Conservation (phyloP, 176 grass and related monocot species). For the Avena atlantica region DNA sequence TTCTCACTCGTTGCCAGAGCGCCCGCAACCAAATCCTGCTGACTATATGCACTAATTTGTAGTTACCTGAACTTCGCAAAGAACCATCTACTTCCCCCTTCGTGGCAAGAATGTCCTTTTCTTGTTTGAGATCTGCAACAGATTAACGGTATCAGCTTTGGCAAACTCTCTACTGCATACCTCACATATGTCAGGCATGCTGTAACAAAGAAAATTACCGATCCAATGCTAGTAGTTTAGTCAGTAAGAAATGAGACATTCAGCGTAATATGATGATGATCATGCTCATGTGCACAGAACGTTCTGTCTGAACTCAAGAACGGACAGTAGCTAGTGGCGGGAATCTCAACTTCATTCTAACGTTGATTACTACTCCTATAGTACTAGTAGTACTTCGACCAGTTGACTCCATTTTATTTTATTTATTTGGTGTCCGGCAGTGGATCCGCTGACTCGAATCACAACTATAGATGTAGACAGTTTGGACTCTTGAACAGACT, state of each 20-base stretch:
- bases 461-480: background rate
- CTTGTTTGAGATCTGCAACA: conserved; percentile 25
- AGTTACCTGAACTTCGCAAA: conserved; percentile 24
- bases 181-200: too few relatives aligned
- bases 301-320: background rate
- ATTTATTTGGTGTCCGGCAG: background rate
- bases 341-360: background rate
- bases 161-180: too few relatives aligned
- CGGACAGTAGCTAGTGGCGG: background rate
- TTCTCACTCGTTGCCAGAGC: too few relatives aligned
- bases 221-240: background rate
- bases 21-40: background rate
- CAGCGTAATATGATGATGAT: too few relatives aligned
- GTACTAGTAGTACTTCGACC: background rate
- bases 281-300: background rate
- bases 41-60: background rate
- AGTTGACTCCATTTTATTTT: background rate
- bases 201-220: background rate
- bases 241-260: background rate
- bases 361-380: too few relatives aligned
- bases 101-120: background rate
- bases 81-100: conserved; percentile 24
- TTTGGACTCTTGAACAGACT: background rate
- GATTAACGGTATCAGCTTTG: background rate
- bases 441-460: background rate